Evolutionary conservation across 2,329 filamentous ascomycete species (phyloP), one percentile per base, ranked within the genome.

Genomic region (Penicillium corylophilum): DNA sequence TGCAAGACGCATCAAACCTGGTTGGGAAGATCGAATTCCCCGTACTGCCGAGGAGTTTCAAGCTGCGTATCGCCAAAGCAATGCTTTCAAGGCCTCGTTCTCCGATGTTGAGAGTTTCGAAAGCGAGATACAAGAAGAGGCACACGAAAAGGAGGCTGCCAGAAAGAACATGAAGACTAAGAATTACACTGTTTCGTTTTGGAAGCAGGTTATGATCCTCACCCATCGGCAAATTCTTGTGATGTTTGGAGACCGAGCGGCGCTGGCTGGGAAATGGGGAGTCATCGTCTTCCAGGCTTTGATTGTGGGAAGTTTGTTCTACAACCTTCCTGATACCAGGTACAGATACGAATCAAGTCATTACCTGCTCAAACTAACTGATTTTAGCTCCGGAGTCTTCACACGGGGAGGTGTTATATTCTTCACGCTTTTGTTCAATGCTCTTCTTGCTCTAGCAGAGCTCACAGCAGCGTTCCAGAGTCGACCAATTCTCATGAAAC

Each of bases 401-500:
- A 79, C 81, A 1, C 74, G 82, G 48, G 83, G 83, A 38, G 82
- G 82, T 67, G 79, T 82, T 2, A 73, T 86, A 58, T 86, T 86
- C 67, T 82, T 83, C 61, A 77, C 83, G 50, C 68, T 87, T 1
- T 71, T 87, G 1, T 86, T 85, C 72, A 86, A 86, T 57, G 77
- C 83, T 10, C 71, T 87, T 8, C 74, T 86, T 28, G 82, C 84
- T 4, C 65, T 86, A 42, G 79, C 81, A 5, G 83, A 87, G 61
- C 74, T 84, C 36, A 83, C 84, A 0, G 70, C 82, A 1, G 79
- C 83, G 0, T 89, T 88, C 57, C 71, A 78, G 43, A 80, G 79
- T 20, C 80, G 85, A 40, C 85, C 84, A 0, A 87, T 89, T 50
- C 69, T 89, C 35, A 71, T 87, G 47, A 88, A 88, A 66, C 86